phyloP scores from a whole-genome alignment of 2,329 filamentous ascomycete species.

The Fusarium sp. region DNA sequence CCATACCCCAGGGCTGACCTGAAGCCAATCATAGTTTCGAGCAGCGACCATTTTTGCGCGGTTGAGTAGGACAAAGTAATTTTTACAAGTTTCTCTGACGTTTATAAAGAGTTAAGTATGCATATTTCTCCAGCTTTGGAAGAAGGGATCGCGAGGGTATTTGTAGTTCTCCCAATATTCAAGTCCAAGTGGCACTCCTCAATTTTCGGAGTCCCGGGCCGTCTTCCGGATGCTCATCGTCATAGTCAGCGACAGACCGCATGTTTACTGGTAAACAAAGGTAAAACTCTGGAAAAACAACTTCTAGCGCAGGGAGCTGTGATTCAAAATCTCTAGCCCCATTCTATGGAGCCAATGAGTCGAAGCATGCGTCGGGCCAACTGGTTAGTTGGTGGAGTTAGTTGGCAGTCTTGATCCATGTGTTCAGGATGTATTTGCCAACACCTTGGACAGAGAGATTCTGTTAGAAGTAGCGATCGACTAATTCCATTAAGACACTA shows the following conservation, averaged over 20 bases:
- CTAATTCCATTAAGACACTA: too few relatives aligned
- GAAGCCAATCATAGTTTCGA: constrained; percentile 36
- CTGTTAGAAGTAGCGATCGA: too few relatives aligned
- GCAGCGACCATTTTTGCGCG: background rate
- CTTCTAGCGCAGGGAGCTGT: fast-evolving
- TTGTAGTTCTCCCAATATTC: background rate
- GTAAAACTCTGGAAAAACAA: background rate
- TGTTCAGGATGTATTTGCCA: too few relatives aligned
- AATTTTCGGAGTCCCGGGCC: background rate
- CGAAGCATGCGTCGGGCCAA: fast-evolving
- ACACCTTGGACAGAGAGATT: too few relatives aligned
- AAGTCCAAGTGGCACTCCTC: background rate
- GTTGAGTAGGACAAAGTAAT: fast-evolving
- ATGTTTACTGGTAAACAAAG: constrained; percentile 9
- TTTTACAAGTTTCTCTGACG: too few relatives aligned
- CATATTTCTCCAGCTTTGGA: too few relatives aligned
- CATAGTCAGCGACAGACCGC: background rate
- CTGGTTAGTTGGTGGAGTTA: background rate
- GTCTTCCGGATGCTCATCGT: fast-evolving
- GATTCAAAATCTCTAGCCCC: too few relatives aligned
- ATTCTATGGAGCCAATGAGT: background rate
- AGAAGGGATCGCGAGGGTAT: background rate
- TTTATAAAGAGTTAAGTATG: too few relatives aligned
- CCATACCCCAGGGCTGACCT: constrained; percentile 46
- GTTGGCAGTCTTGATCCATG: too few relatives aligned